Conservation (phyloP, 371 early-diverging fungal species). For the Dinochytrium kinnereticum region DNA sequence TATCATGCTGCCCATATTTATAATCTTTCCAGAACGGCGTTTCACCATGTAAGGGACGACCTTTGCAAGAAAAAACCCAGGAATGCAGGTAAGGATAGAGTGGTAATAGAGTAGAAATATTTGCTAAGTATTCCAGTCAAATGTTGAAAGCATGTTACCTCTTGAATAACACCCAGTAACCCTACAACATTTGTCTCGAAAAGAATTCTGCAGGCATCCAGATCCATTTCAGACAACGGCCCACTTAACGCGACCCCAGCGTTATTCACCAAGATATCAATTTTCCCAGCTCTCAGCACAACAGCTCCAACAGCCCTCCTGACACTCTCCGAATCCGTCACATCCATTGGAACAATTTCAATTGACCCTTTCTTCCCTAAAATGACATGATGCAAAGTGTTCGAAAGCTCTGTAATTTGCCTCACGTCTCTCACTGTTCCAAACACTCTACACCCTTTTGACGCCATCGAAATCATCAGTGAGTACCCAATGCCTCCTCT, state of each 20-base stretch:
- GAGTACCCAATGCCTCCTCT: constrained; percentile 30
- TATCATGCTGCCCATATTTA: constrained; percentile 36
- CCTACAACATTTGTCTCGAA: constrained; percentile 34
- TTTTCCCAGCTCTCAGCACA: constrained; percentile 16
- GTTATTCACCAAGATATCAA: constrained; percentile 36
- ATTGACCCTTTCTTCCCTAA: constrained; percentile 3
- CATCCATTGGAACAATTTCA: constrained; percentile 34
- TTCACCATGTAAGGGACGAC: constrained; percentile 33
- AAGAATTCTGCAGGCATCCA: constrained; percentile 11
- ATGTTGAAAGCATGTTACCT: neutral
- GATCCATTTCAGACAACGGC: constrained; percentile 12
- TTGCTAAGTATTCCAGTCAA: neutral
- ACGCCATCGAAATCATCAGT: constrained; percentile 22
- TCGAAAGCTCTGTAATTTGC: constrained; percentile 15
- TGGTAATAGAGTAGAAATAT: neutral
- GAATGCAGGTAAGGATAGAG: neutral
- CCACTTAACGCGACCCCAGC: constrained; percentile 36
- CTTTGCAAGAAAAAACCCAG: neutral
- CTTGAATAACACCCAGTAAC: constrained; percentile 24
- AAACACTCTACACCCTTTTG: constrained; percentile 30
- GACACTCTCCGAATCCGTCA: constrained; percentile 22
- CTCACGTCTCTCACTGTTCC: constrained; percentile 17
- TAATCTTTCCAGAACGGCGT: constrained; percentile 26
- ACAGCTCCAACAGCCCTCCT: constrained; percentile 22
- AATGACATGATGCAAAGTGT: neutral